Evolutionary conservation across 1,284 basidiomycete genomes (phyloP).

Genomic region (Vanrija humicola): DNA sequence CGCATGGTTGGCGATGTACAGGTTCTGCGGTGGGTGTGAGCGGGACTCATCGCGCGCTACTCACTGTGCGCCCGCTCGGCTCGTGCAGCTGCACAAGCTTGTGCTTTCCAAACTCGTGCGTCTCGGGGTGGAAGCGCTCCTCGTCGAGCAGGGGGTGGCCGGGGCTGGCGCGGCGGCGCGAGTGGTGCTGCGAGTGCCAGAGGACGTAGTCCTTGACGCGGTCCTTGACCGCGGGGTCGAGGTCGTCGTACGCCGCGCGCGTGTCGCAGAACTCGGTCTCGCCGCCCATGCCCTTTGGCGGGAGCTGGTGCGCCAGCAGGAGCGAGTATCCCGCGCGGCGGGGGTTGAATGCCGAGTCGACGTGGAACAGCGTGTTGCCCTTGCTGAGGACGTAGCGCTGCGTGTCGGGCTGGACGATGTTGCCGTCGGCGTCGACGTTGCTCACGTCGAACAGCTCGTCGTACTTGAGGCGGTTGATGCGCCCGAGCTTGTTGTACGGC

Average conservation of each 20-base stretch:
- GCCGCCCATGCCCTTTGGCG: constrained; percentile 18
- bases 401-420: constrained; percentile 16
- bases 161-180: constrained; percentile 18
- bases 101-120: constrained; percentile 22
- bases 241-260: constrained; percentile 19
- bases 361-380: constrained; percentile 14
- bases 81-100: constrained; percentile 27
- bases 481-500: constrained; percentile 26
- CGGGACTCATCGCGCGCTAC: no score
- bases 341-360: constrained; percentile 24
- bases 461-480: constrained; percentile 22
- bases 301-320: constrained; percentile 21
- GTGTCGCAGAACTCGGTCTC: constrained; percentile 28
- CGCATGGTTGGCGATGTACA: constrained; percentile 30
- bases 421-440: constrained; percentile 22
- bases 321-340: constrained; percentile 21
- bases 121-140: constrained; percentile 2
- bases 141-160: constrained; percentile 17
- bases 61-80: constrained; percentile 9
- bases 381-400: constrained; percentile 10
- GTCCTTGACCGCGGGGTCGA: constrained; percentile 23
- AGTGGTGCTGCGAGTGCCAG: constrained; percentile 22
- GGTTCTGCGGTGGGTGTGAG: constrained; percentile 4
- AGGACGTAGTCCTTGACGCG: constrained; percentile 30
- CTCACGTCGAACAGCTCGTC: constrained; percentile 27